These are phyloP conservation scores for Paulownia fortunei DNA, from an alignment of 257 asterid genomes.

Conservation along the genomic window DNA sequence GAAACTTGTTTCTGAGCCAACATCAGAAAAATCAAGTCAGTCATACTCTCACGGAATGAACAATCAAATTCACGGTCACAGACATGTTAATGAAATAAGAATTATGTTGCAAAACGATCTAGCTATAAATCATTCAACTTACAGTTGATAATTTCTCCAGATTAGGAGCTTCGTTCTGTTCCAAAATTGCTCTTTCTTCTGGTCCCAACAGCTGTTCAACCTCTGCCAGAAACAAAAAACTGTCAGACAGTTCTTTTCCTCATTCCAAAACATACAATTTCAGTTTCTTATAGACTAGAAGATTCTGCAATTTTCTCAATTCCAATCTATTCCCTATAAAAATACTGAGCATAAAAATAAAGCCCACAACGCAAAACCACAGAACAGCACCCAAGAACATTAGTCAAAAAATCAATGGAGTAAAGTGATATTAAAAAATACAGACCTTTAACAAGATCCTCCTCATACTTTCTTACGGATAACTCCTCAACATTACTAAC, in stretches of 20 bases:
- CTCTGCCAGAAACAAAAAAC: slow-evolving; percentile 54
- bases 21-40: not conserved
- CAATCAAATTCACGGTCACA: slow-evolving; percentile 1
- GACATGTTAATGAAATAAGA: not conserved
- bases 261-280: not conserved
- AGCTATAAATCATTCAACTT: slow-evolving; percentile 32
- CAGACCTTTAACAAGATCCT: slow-evolving; percentile 64
- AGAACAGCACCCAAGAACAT: not conserved
- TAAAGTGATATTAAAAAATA: not conserved
- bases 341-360: not conserved
- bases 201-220: slow-evolving; percentile 75
- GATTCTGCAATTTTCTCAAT: not conserved
- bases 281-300: not conserved
- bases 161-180: slow-evolving; percentile 52
- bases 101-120: not conserved
- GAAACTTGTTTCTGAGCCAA: not conserved
- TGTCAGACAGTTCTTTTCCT: not conserved
- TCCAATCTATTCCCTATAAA: not conserved
- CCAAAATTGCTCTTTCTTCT: slow-evolving; percentile 79
- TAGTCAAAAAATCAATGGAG: not conserved
- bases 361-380: not conserved
- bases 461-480: slow-evolving; percentile 54
- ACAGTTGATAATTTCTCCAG: slow-evolving; percentile 77
- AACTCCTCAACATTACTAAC: slow-evolving; percentile 37
- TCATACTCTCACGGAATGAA: not conserved